Evolutionary conservation across 179 eudicot genomes (phyloP), one percentile per base, ranked within the genome.

Genomic region (Beta lomatogona): DNA sequence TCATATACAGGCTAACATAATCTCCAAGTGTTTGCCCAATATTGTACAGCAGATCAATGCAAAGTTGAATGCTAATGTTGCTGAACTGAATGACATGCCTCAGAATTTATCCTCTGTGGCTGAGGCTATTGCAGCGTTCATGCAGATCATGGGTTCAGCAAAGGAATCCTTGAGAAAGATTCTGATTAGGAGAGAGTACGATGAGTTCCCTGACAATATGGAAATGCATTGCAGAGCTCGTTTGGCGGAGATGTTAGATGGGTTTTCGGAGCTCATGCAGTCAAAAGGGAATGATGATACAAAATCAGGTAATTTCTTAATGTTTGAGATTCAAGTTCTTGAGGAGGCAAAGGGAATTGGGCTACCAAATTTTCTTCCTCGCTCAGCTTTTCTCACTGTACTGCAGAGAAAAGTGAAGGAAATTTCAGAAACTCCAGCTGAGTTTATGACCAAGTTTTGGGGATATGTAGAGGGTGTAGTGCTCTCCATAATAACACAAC

Each of bases 361-460:
- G 54, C 82, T 90, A 18, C 93, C 95, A 0, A 88, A 88, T 82
- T 89, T 88, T 57, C 88, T 90, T 5, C 90, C 95, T 4, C 75
- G 87, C 3, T 14, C 86, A 7, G 91, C 86, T 9, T 92, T 92
- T 73, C 82, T 85, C 0, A 75, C 77, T 0, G 13, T 86, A 0
- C 31, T 91, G 71, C 88, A 86, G n/a, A 76, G 53, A 36, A 87
- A 83, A 28, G 87, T 93, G 2, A 84, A 77, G 16, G 78, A 14
- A 1, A 81, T 90, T 10, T 85, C 90, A 0, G 25, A 21, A 0
- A 83, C 60, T 0, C 94, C 93, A 0, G 82, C 70, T 14, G 80
- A 66, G 6, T 90, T 91, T 77, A 83, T 91, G 28, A 78, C 68
- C 0, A 65, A 83, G 6, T 81, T 84, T 0, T 91, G 92, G 91